phyloP scores from a whole-genome alignment of 2,329 filamentous ascomycete genomes.

The Decorospora gaudefroyi region DNA sequence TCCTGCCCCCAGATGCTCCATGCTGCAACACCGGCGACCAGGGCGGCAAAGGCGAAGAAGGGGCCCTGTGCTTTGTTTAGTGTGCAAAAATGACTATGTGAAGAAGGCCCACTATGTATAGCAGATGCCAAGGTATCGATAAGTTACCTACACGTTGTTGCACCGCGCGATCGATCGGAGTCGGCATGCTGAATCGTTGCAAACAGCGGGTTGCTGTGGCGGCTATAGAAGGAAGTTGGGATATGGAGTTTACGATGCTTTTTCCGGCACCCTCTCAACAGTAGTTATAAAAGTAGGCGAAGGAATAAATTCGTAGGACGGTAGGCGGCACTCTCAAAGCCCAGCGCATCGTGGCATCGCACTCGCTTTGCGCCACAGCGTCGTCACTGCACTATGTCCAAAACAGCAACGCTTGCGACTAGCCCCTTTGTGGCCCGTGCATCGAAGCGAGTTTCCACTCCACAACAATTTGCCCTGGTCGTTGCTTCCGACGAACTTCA shows the following conservation, averaged over 20 bases:
- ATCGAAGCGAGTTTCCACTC: slow-evolving; percentile 42
- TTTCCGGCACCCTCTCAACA: background rate
- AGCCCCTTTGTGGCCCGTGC: slow-evolving; percentile 41
- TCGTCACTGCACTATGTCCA: slow-evolving; percentile 32
- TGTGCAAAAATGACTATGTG: background rate
- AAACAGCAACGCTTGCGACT: slow-evolving; percentile 19
- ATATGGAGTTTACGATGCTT: background rate
- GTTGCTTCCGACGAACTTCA: slow-evolving; percentile 21
- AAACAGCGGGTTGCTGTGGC: background rate
- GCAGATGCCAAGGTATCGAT: slow-evolving; percentile 26
- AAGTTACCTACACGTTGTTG: slow-evolving; percentile 49
- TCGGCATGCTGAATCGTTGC: slow-evolving; percentile 50
- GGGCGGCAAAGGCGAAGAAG: slow-evolving; percentile 67
- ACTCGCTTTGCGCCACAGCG: slow-evolving; percentile 29
- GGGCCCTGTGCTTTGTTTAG: slow-evolving; percentile 31
- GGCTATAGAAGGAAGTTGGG: background rate
- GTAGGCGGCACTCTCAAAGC: slow-evolving; percentile 19
- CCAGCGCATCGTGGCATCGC: slow-evolving; percentile 11
- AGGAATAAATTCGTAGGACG: too few species aligned
- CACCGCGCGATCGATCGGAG: slow-evolving; percentile 55
- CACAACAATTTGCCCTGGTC: slow-evolving; percentile 36
- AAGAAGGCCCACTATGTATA: slow-evolving; percentile 29
- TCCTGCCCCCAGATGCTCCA: slow-evolving; percentile 87
- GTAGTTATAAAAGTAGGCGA: too few species aligned
- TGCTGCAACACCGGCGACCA: slow-evolving; percentile 78